Percentiles rank a stretch among this genome's conserved stretches.
phyloP scores from a whole-genome alignment of 23 red algal species.

The Chondrus crispus region DNA sequence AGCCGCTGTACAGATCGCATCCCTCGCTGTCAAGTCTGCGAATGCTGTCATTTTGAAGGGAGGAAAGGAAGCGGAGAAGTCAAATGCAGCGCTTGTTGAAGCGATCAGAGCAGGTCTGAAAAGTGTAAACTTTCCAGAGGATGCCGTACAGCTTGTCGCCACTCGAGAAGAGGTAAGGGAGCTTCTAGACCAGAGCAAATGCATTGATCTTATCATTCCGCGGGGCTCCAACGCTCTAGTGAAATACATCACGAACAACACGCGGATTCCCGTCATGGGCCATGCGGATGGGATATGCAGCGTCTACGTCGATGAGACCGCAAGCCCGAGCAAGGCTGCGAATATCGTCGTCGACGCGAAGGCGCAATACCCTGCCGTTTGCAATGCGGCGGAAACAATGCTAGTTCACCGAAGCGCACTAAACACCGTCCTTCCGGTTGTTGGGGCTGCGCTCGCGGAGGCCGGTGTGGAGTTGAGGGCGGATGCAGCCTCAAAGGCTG shows the following conservation, averaged over 20 bases:
- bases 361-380: slow-evolving; percentile 95
- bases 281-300: slow-evolving; percentile 97
- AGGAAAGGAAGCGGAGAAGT: slow-evolving; percentile 83
- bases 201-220: slow-evolving; percentile 96
- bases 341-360: slow-evolving; percentile 91
- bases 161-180: slow-evolving; percentile 83
- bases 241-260: slow-evolving; percentile 86
- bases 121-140: slow-evolving; percentile 48
- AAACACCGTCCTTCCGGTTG: slow-evolving; percentile 31
- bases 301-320: slow-evolving; percentile 79
- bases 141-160: slow-evolving; percentile 91
- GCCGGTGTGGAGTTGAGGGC: slow-evolving; percentile 65
- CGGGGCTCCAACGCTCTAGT: slow-evolving; percentile 91
- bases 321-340: slow-evolving; percentile 69
- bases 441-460: slow-evolving; percentile 51
- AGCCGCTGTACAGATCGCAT: slow-evolving; percentile 93
- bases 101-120: slow-evolving; percentile 63
- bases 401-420: slow-evolving; percentile 67
- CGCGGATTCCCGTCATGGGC: slow-evolving; percentile 80
- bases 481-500: slow-evolving; percentile 44
- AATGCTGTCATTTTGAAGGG: slow-evolving; percentile 98
- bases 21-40: slow-evolving; percentile 78
- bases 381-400: slow-evolving; percentile 95
- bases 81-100: slow-evolving; percentile 71
- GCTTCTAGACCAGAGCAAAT: slow-evolving; percentile 72